Evolutionary conservation across 1,284 basidiomycete genomes (phyloP), one percentile per base, ranked within the genome.

Genomic region (Irpex sp.): DNA sequence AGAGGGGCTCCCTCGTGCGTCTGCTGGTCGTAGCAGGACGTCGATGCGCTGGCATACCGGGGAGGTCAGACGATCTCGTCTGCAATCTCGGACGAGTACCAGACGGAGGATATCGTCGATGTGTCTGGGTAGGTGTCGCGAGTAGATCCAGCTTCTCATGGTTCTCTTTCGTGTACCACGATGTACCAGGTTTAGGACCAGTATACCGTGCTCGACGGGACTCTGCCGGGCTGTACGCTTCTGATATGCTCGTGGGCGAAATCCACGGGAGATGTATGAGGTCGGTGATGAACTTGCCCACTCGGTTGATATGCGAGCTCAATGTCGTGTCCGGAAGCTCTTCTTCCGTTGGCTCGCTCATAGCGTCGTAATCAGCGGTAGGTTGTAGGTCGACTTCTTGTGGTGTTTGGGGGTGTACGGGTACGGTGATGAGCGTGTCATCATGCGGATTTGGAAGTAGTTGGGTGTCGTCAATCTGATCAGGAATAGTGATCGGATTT

Each of bases 221-320:
- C 33, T 70, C 58, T 1, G 61, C 63, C 15, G 75, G 74, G 1
- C 65, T 58, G 66, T 74, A 76, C 63, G 74, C 72, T 51, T 64
- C 66, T 17, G 75, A 68, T 9, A 74, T 68, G 57, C 65, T 72
- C 0, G 68, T 67, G 1, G 72, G 68, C 15, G 46, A 54, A 6
- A 72, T 68, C 75, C 75, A 77, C 0, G 76, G 76, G 5, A 77
- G 71, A 54, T 70, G 63, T 60, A 65, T 67, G 26, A 77, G 62
- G 26, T 71, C 71, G 15, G 67, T 67, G 57, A 77, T 49, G 68
- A 76, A 76, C 55, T 68, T 68, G 26, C 67, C 66, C 19, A 75
- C 61, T 35, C 71, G 70, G 51, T 71, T 65, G 64, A 74, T 46
- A 60, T 74, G 74, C n/a, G 72, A 69, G 53, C 68, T 68, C 43